These are phyloP conservation scores for Ambispora gerdemannii DNA, from an alignment of 192 early-diverging fungal species.

Conservation along the genomic window DNA sequence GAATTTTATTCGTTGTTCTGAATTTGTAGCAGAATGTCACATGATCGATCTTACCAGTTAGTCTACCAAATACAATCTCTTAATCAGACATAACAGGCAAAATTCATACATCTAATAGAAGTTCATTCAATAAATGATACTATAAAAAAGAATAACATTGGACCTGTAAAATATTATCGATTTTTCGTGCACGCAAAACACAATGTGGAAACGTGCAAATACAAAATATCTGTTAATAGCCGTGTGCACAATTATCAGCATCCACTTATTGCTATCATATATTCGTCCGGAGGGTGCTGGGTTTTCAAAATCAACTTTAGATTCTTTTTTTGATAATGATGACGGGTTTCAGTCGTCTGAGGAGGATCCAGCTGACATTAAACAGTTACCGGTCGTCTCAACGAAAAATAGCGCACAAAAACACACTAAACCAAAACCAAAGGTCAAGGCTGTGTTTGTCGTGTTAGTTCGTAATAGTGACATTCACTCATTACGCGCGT, in stretches of 20 bases:
- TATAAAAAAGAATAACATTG: no score
- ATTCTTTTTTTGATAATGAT: neutral
- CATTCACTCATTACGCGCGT: constrained; percentile 52
- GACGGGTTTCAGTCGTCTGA: neutral
- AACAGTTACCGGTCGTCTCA: neutral
- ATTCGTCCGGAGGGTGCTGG: neutral
- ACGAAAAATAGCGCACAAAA: neutral
- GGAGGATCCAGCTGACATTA: no score
- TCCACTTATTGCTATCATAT: constrained; percentile 1
- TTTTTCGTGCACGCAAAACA: no score
- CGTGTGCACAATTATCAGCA: neutral
- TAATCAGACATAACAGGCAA: no score
- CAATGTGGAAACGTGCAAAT: constrained; percentile 19
- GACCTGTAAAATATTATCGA: no score
- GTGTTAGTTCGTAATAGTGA: constrained; percentile 74
- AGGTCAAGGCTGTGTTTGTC: constrained; percentile 50
- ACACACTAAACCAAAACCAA: neutral
- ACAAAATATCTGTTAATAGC: constrained; percentile 8
- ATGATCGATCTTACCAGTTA: no score
- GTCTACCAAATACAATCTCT: no score
- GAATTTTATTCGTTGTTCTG: no score
- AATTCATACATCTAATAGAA: no score
- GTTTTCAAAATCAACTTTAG: constrained; percentile 1
- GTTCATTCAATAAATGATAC: no score
- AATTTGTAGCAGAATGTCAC: no score